Evolutionary conservation across 1,139 yeast species (phyloP), one percentile per base, ranked within the genome.

Genomic region (Scheffersomyces cryptocercus): DNA sequence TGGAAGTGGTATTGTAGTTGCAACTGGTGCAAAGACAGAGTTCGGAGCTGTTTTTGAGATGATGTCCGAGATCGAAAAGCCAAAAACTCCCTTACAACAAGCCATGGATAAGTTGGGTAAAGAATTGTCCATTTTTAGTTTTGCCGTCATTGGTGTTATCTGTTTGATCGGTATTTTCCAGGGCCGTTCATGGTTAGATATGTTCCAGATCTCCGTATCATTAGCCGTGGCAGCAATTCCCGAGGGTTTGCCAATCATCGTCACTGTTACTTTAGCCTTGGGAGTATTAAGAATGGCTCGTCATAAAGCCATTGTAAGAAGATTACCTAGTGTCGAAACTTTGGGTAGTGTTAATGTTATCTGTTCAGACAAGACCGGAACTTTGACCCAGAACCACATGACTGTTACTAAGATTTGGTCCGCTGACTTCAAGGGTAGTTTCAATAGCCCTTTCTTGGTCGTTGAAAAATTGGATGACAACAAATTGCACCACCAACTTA

Each of bases 171-270:
- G 98, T 45, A 76, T 93, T 16, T 44, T 88, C 40, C 96, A 91
- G 69, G 98, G 98, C 40, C 85, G 95, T 50, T 78, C 88, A 8
- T 89, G 97, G 96, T 75, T 93, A 47, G 98, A 91, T 51, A 93
- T 93, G 97, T 91, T 93, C 67, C 97, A 93, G 62, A 90, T 93
- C 48, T 88, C 97, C 2, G 98, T 93, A 9, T 89, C 97, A 3
- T 75, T 93, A 50, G 98, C 98, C 0, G 98, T 93, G 11, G 99
- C 99, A 39, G 98, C 98, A 2, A 91, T 93, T 53, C 99, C 99
- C 3, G 99, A 93, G 67, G 98, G 98, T 44, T 77, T 93, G 52
- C 98, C 98, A 0, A 91, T 93, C 57, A 91, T 93, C 61, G 98
- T 93, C 36, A 91, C 98, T 4, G 98, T 93, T 5, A 93, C 98